These are phyloP conservation scores for Podochytrium sp. DNA, from an alignment of 192 early-diverging fungal genomes.

Conservation along the genomic window DNA sequence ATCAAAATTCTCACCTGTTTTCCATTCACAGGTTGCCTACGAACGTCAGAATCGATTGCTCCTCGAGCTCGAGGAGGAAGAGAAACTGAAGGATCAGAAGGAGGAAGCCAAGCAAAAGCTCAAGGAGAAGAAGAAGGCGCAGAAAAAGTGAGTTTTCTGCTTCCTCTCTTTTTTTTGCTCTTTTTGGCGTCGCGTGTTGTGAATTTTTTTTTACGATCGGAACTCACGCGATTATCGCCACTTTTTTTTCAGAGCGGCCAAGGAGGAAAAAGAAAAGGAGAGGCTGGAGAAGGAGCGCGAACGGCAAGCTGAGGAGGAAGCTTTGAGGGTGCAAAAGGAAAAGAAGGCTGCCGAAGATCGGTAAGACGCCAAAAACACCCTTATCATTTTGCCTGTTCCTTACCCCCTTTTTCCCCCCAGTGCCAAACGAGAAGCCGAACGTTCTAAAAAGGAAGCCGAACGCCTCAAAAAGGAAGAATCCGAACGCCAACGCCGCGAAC, in stretches of 20 bases:
- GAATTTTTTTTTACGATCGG: too few relatives aligned
- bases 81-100: slow-evolving; percentile 47
- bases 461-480: slow-evolving; percentile 66
- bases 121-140: slow-evolving; percentile 57
- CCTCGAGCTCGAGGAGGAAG: slow-evolving; percentile 86
- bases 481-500: slow-evolving; percentile 49
- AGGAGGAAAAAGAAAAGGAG: slow-evolving; percentile 67
- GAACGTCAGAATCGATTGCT: slow-evolving; percentile 88
- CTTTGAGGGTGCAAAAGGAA: slow-evolving; percentile 41
- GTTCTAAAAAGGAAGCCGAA: slow-evolving; percentile 48
- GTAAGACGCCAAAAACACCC: slow-evolving; percentile 28
- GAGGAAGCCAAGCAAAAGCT: slow-evolving; percentile 48
- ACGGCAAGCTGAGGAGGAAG: slow-evolving; percentile 54
- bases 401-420: slow-evolving; percentile 25
- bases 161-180: slow-evolving; percentile 5
- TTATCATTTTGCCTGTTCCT: neutral
- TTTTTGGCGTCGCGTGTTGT: neutral
- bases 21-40: slow-evolving; percentile 60
- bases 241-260: slow-evolving; percentile 52
- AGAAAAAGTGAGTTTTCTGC: slow-evolving; percentile 70
- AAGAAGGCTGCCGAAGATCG: slow-evolving; percentile 44
- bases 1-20: neutral
- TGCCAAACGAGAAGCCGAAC: slow-evolving; percentile 54
- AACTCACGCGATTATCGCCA: too few relatives aligned
- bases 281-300: slow-evolving; percentile 78